phyloP scores from a whole-genome alignment of 441 rosid species.

The Flueggea neowawraea region DNA sequence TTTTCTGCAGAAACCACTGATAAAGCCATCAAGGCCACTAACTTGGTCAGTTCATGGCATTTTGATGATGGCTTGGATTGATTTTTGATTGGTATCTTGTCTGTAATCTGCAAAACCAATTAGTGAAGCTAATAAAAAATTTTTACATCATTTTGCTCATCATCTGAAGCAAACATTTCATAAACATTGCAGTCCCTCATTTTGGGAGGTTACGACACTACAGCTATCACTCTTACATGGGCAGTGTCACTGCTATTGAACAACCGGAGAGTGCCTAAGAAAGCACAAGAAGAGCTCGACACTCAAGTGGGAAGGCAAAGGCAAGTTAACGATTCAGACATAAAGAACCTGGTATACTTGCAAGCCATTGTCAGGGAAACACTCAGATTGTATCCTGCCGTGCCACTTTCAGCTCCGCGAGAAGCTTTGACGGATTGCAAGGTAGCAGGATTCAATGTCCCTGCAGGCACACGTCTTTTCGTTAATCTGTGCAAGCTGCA shows the following conservation, averaged over 20 bases:
- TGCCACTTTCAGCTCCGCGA: constrained; percentile 37
- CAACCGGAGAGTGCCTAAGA: constrained; percentile 28
- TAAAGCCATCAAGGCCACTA: constrained; percentile 27
- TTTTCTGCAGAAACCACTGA: constrained; percentile 20
- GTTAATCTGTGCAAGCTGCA: constrained; percentile 53
- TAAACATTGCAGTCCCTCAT: constrained; percentile 31
- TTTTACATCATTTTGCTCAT: no score
- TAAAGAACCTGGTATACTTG: constrained; percentile 39
- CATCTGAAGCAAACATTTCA: no score
- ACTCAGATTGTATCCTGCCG: constrained; percentile 45
- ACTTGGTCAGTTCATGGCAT: constrained; percentile 23
- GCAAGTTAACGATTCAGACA: constrained; percentile 40
- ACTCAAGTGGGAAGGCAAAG: constrained; percentile 39
- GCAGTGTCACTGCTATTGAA: constrained; percentile 17
- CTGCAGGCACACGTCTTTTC: constrained; percentile 40
- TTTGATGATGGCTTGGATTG: no score
- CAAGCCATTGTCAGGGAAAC: constrained; percentile 56
- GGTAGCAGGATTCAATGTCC: constrained; percentile 41
- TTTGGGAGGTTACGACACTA: constrained; percentile 43
- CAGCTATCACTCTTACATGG: constrained; percentile 38
- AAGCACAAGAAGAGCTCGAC: constrained; percentile 49
- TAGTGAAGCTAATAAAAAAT: no score
- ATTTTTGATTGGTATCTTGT: no score
- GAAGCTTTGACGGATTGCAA: constrained; percentile 52
- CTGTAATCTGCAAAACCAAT: no score